Evolutionary conservation across 2,329 filamentous ascomycete species (phyloP).

Genomic region (Pseudocercospora musae): DNA sequence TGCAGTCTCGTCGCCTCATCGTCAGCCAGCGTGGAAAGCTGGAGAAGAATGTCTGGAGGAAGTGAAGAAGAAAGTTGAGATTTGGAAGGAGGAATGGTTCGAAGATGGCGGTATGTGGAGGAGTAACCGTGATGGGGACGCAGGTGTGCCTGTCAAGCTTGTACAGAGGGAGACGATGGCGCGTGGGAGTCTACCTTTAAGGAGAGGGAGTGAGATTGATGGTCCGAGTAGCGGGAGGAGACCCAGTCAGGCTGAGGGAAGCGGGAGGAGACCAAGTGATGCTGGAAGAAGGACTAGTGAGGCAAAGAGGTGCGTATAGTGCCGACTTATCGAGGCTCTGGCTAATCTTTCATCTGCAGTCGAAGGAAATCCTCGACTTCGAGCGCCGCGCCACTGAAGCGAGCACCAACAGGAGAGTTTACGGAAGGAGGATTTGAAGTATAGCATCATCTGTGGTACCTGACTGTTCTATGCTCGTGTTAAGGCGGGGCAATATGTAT

Average conservation of each 20-base stretch:
- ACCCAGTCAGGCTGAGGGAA: neutral
- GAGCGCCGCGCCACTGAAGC: neutral
- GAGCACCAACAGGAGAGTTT: constrained; percentile 4
- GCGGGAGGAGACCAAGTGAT: constrained; percentile 30
- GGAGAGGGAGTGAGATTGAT: neutral
- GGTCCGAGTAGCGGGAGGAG: neutral
- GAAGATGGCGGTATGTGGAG: constrained; percentile 77
- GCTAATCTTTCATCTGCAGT: neutral
- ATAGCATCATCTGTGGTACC: neutral
- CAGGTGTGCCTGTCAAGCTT: constrained; percentile 43
- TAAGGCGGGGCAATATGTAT: neutral
- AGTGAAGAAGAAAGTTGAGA: constrained; percentile 83
- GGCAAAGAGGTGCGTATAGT: neutral
- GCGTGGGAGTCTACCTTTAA: neutral
- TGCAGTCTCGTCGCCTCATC: constrained; percentile 77
- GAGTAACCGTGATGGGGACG: constrained; percentile 73
- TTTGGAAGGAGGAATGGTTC: constrained; percentile 94
- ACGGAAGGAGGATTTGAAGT: constrained; percentile 12
- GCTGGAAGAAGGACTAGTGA: neutral
- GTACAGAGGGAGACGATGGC: neutral
- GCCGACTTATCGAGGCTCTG: neutral
- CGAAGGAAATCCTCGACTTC: neutral
- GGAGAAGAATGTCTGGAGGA: constrained; percentile 86
- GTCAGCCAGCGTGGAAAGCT: constrained; percentile 79
- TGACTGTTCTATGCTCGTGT: neutral